A percentile compares a stretch with the other conserved stretches of the same genome.
These are phyloP conservation scores for Flaveria linearis DNA, from an alignment of 129 eudicot species.

Conservation along the genomic window DNA sequence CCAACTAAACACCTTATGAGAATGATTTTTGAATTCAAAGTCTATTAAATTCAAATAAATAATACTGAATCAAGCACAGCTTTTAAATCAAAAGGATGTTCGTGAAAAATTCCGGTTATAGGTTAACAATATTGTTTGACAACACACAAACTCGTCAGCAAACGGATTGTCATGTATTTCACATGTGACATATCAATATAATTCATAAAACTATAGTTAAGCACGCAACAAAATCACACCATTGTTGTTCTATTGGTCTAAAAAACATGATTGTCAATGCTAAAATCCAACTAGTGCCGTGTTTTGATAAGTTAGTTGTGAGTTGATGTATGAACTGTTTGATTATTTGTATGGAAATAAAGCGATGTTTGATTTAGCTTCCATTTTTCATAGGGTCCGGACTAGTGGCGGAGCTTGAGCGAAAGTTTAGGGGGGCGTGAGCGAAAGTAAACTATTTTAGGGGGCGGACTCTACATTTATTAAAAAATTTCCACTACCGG, in stretches of 20 bases:
- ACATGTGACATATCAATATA: not conserved
- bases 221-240: slow-evolving; percentile 20
- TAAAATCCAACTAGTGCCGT: not conserved
- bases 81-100: not conserved
- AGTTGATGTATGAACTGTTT: not conserved
- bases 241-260: not conserved
- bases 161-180: not conserved
- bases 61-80: not conserved
- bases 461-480: no score
- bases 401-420: no score
- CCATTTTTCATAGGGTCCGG: no score
- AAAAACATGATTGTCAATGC: slow-evolving; percentile 1
- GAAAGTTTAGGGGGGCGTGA: no score
- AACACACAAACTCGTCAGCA: not conserved
- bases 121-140: not conserved
- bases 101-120: not conserved
- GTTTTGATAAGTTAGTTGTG: slow-evolving; percentile 8
- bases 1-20: no score
- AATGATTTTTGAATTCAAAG: not conserved
- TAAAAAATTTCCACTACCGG: no score
- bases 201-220: not conserved
- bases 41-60: not conserved
- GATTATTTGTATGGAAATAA: not conserved
- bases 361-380: no score
- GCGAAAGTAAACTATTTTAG: no score